Conservation (phyloP, 139 green algal species). For the Pleodorina starrii region DNA sequence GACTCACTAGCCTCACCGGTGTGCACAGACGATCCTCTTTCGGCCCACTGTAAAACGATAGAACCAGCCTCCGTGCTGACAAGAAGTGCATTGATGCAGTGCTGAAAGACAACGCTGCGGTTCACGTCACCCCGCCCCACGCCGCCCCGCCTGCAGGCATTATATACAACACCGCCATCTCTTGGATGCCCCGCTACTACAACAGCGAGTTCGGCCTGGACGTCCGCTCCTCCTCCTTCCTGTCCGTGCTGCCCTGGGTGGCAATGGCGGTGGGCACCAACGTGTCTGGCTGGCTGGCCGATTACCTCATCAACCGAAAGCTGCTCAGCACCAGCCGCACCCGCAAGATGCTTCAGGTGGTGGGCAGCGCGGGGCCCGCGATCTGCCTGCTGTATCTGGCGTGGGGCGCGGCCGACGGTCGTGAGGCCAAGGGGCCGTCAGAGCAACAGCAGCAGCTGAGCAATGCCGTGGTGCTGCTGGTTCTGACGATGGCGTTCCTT, state of each 20-base stretch:
- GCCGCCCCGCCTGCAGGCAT: too few species aligned
- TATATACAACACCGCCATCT: conserved; percentile 49
- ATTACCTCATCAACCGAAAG: conserved; percentile 80
- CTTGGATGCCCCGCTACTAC: conserved; percentile 86
- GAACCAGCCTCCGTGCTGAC: too few species aligned
- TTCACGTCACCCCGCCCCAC: too few species aligned
- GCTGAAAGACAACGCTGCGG: too few species aligned
- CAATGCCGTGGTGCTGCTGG: conserved; percentile 68
- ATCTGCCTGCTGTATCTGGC: conserved; percentile 77
- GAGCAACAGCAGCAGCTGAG: conserved; percentile 44
- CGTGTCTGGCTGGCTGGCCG: conserved; percentile 74
- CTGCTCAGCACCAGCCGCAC: conserved; percentile 70
- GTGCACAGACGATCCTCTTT: too few species aligned
- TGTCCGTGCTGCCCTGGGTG: conserved; percentile 80
- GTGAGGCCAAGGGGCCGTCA: background rate
- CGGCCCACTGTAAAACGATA: too few species aligned
- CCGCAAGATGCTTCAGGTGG: conserved; percentile 81
- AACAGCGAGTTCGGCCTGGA: conserved; percentile 72
- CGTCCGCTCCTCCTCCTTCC: conserved; percentile 65
- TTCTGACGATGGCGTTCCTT: conserved; percentile 66
- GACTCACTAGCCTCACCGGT: too few species aligned
- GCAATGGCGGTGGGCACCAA: conserved; percentile 77
- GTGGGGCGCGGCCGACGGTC: background rate
- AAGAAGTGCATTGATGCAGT: too few species aligned
- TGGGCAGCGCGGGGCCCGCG: conserved; percentile 70